These are phyloP conservation scores for Cladosporium colombiae DNA, from an alignment of 2,329 filamentous ascomycete genomes.

Conservation along the genomic window DNA sequence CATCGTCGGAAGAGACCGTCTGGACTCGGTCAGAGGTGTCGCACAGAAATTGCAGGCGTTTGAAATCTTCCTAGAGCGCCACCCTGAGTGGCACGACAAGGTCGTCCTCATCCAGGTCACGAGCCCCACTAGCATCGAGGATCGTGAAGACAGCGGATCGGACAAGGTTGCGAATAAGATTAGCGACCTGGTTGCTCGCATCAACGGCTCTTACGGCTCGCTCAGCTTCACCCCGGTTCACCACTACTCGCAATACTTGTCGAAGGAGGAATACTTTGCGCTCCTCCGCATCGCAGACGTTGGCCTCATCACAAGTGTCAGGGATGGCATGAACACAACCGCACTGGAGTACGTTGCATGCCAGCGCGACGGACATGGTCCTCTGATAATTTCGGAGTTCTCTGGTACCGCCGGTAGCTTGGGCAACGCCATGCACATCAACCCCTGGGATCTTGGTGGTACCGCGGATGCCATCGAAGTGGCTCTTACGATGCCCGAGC, in stretches of 20 bases:
- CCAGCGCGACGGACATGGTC: constrained; percentile 82
- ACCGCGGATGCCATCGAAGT: constrained; percentile 82
- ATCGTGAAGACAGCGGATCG: constrained; percentile 64
- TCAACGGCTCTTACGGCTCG: constrained; percentile 88
- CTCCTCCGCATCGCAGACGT: constrained; percentile 88
- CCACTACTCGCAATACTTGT: constrained; percentile 91
- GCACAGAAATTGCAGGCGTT: constrained; percentile 96
- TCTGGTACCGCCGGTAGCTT: constrained; percentile 89
- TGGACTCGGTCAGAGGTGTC: constrained; percentile 89
- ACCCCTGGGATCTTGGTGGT: constrained; percentile 86
- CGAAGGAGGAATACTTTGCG: constrained; percentile 88
- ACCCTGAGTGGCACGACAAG: constrained; percentile 88
- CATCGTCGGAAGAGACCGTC: constrained; percentile 89
- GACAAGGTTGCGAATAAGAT: constrained; percentile 86
- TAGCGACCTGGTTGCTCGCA: constrained; percentile 84
- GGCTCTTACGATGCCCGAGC: constrained; percentile 73
- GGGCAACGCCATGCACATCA: constrained; percentile 87
- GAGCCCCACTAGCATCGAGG: constrained; percentile 69
- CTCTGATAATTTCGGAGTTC: constrained; percentile 93
- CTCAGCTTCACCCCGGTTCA: constrained; percentile 87
- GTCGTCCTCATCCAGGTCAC: constrained; percentile 95
- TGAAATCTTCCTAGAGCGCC: constrained; percentile 84
- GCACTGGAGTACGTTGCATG: constrained; percentile 93
- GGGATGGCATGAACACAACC: constrained; percentile 97
- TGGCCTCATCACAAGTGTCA: constrained; percentile 89